Percentiles rank a stretch among this genome's conserved stretches.
phyloP scores from a whole-genome alignment of 176 grass and related monocot species.

The Coix lacrymajobi region DNA sequence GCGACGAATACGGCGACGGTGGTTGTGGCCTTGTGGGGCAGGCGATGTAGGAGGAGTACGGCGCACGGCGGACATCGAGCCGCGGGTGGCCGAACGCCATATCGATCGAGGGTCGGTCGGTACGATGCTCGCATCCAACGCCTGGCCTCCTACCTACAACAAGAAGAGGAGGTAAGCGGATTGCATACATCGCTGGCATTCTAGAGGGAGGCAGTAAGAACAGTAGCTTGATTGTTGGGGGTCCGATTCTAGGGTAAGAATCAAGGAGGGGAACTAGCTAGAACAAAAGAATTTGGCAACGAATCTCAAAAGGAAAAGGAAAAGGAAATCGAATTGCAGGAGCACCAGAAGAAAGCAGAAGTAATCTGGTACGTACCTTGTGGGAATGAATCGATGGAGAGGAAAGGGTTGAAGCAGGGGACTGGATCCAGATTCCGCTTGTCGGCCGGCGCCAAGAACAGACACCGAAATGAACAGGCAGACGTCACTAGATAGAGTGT shows the following conservation, averaged over 20 bases:
- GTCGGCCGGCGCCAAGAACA: not conserved
- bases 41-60: not conserved
- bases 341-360: not conserved
- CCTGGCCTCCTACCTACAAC: not conserved
- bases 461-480: not conserved
- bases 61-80: constrained; percentile 27
- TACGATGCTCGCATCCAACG: not conserved
- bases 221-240: not conserved
- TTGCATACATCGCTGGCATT: not conserved
- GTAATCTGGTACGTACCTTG: not conserved
- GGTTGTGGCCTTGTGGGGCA: constrained; percentile 47
- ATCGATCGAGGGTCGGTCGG: not conserved
- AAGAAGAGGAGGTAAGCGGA: not conserved
- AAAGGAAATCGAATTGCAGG: not conserved
- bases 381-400: not conserved
- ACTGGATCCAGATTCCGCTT: not conserved
- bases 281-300: not conserved
- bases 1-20: constrained; percentile 55
- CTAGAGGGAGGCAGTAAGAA: not conserved
- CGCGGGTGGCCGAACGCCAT: constrained; percentile 53
- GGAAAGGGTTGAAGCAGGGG: not conserved
- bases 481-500: no score
- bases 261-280: not conserved
- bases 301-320: not conserved
- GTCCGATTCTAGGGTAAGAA: not conserved